Evolutionary conservation across 148 eudicot genomes (phyloP), one percentile per base, ranked within the genome.

Genomic region (Salicornia ramosissima): DNA sequence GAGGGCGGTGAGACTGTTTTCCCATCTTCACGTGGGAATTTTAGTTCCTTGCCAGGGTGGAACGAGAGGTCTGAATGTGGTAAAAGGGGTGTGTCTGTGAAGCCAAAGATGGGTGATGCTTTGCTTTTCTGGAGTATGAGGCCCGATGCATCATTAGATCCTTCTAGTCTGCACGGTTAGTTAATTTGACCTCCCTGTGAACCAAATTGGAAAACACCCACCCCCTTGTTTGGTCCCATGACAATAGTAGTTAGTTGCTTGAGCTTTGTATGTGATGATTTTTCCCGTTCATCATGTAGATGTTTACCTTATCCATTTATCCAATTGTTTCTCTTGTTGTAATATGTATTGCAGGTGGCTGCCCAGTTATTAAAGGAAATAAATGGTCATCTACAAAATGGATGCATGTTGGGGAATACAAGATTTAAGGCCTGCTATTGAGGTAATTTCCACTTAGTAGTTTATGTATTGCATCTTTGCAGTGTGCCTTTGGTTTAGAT

Each of bases 1-100:
- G 90, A 86, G 79, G 95, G 88, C 69, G 88, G 95, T 63, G 95
- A 89, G 80, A 86, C 90, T 47, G 75, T 81, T 30, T 89, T 89
- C 55, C 95, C 95, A 57, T 74, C 83, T 59, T 78, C 95, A 65
- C 78, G 69, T 55, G 90, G 83, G 49, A 86, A 85, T 77, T 70
- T 81, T 68, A 89, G 87, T 74, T 56, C 87, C 5, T 66, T 70
- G 6, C 85, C 88, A 19, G 83, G 86, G 77, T 87, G 89, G 89
- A 75, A 87, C 59, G 85, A 86, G 58, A 69, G 66, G 62, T 88
- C 90, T 67, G 94, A 81, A 65, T 88, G 94, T 67, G 94, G 72
- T 65, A 84, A 86, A 74, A 84, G 57, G 74, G 94, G 90, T 54
- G 80, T 88, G 18, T 71, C 87, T 49, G 88, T 88, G 72, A 88